These are phyloP conservation scores for Geotrichum reessii DNA, from an alignment of 1,139 yeast species.

Conservation along the genomic window DNA sequence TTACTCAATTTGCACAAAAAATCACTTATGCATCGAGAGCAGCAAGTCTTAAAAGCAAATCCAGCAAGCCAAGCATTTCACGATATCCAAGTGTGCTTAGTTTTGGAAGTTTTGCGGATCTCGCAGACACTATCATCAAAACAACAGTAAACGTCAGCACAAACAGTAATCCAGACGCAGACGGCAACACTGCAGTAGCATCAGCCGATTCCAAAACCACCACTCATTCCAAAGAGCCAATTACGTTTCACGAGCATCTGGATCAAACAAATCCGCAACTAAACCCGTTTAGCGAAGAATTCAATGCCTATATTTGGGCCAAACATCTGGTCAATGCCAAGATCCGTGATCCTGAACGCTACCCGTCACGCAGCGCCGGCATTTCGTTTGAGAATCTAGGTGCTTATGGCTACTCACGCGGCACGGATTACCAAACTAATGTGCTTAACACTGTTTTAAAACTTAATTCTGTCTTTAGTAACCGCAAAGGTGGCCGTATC, in stretches of 20 bases:
- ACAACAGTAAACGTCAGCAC: background rate
- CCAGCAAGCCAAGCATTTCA: background rate
- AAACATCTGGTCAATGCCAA: constrained; percentile 54
- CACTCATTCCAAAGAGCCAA: background rate
- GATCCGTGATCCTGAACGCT: constrained; percentile 59
- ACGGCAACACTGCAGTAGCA: background rate
- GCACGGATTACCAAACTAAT: constrained; percentile 68
- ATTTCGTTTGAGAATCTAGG: constrained; percentile 57
- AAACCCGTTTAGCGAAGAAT: constrained; percentile 49
- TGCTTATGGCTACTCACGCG: constrained; percentile 66
- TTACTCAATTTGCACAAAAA: constrained; percentile 6
- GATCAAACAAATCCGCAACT: constrained; percentile 22
- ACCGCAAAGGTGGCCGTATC: constrained; percentile 41
- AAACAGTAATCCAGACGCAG: background rate
- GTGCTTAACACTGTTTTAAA: constrained; percentile 43
- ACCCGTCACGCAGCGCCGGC: constrained; percentile 59
- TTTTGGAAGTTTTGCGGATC: background rate
- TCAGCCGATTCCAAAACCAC: background rate
- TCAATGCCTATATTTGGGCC: constrained; percentile 61
- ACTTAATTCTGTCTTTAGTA: constrained; percentile 53
- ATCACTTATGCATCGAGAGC: background rate
- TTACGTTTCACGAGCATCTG: background rate
- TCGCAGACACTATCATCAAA: background rate
- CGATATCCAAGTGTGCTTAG: background rate
- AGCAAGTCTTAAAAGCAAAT: background rate